Evolutionary conservation across 805 yeast species (phyloP).

Genomic region (Jamesozyma spencerorum): DNA sequence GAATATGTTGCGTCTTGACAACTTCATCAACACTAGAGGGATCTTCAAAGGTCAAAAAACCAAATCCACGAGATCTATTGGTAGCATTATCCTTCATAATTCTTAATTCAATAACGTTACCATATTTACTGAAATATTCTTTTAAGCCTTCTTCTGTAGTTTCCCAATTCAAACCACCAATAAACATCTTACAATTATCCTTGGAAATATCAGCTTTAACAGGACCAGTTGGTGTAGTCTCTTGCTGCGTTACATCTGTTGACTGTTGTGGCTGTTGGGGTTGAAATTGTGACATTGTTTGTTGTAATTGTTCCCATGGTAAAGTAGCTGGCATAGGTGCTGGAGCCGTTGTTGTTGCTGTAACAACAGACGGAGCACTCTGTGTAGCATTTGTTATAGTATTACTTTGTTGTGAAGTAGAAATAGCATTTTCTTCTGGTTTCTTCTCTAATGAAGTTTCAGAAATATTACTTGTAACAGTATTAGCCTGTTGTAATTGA

Average conservation of each 20-base stretch:
- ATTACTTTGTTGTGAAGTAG: no score
- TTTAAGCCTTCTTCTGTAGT: slow-evolving; percentile 83
- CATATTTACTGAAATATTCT: slow-evolving; percentile 77
- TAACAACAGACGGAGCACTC: background rate
- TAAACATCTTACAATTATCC: slow-evolving; percentile 86
- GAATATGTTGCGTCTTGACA: slow-evolving; percentile 71
- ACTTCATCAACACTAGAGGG: slow-evolving; percentile 79
- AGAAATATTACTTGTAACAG: slow-evolving; percentile 11
- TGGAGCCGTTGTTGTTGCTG: slow-evolving; percentile 5
- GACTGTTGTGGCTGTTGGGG: background rate
- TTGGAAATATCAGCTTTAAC: slow-evolving; percentile 46
- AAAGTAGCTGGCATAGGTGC: slow-evolving; percentile 6
- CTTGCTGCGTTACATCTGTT: no score
- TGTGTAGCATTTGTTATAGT: slow-evolving; percentile 5
- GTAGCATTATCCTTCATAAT: slow-evolving; percentile 86
- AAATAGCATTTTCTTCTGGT: slow-evolving; percentile 4
- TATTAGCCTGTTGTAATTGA: slow-evolving; percentile 6
- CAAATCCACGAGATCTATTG: slow-evolving; percentile 92
- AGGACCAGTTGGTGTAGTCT: slow-evolving; percentile 12
- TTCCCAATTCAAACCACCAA: slow-evolving; percentile 98
- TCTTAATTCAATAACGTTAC: slow-evolving; percentile 79
- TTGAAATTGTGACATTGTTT: slow-evolving; percentile 28
- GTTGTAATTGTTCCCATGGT: slow-evolving; percentile 30
- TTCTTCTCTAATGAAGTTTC: slow-evolving; percentile 8
- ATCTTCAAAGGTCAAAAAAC: slow-evolving; percentile 79